These are phyloP conservation scores for Dactylis glomerata DNA, from an alignment of 176 grass and related monocot species.

Conservation along the genomic window DNA sequence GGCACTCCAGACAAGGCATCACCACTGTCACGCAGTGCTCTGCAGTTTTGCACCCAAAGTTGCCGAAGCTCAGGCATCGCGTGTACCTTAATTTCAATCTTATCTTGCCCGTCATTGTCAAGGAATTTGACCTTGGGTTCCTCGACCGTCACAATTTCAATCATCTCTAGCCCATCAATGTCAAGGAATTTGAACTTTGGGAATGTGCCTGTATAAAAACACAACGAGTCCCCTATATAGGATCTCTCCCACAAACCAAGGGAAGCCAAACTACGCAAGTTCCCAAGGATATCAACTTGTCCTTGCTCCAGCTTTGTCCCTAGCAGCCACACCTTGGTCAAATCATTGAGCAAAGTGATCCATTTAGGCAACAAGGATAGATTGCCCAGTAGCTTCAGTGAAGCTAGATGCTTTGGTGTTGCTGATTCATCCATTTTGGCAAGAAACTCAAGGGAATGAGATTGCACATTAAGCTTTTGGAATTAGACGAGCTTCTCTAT, in stretches of 20 bases:
- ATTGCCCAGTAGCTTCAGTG: neutral
- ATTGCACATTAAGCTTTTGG: too few species aligned
- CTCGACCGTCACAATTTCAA: neutral
- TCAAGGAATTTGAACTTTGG: constrained; percentile 39
- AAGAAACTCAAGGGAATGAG: too few species aligned
- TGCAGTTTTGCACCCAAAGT: constrained; percentile 6
- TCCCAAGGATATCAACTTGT: neutral
- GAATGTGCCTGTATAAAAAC: constrained; percentile 5
- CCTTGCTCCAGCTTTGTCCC: neutral
- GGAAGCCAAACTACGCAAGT: neutral
- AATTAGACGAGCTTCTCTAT: too few species aligned
- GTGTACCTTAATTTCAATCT: neutral
- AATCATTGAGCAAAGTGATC: neutral
- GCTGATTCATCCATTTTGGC: too few species aligned
- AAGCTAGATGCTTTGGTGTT: too few species aligned
- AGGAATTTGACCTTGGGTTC: too few species aligned
- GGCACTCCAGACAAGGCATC: constrained; percentile 28
- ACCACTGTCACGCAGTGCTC: neutral
- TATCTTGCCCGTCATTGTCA: too few species aligned
- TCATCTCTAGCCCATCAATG: too few species aligned
- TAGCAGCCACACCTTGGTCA: neutral
- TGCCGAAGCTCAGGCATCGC: constrained; percentile 34
- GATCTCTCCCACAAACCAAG: constrained; percentile 25
- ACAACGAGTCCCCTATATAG: neutral
- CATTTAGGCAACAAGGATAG: neutral